Evolutionary conservation across 2,329 filamentous ascomycete genomes (phyloP).

Genomic region (Xylaria hypoxylon): DNA sequence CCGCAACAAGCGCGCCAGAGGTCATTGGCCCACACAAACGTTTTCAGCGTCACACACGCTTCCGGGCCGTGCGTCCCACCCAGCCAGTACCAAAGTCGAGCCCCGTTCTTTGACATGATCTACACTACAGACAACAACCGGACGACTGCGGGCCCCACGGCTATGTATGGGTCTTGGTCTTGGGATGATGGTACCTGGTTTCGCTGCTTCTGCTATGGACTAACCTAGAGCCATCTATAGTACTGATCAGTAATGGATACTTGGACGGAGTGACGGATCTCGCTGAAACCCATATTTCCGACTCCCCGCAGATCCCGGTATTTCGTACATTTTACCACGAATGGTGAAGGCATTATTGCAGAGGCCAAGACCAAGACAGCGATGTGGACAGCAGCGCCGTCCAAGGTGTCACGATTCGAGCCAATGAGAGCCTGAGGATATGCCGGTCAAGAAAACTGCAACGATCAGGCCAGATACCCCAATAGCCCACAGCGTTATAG

Average conservation of each 20-base stretch:
- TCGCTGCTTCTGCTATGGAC: conserved; percentile 3
- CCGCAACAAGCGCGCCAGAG: conserved; percentile 38
- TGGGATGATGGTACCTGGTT: conserved; percentile 33
- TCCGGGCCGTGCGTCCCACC: conserved; percentile 40
- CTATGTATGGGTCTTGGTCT: conserved; percentile 35
- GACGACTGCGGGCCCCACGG: conserved; percentile 29
- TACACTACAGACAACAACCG: conserved; percentile 32
- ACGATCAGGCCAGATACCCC: conserved; percentile 19
- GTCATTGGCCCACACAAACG: conserved; percentile 32
- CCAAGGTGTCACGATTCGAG: neutral
- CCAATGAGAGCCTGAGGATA: conserved; percentile 11
- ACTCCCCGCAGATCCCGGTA: conserved; percentile 1
- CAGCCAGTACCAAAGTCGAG: conserved; percentile 28
- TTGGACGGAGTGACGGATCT: conserved; percentile 18
- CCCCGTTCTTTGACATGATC: conserved; percentile 32
- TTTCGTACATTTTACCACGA: conserved; percentile 3
- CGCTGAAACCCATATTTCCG: conserved; percentile 8
- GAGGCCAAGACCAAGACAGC: conserved; percentile 10
- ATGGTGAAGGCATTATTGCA: neutral
- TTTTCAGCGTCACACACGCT: conserved; percentile 39
- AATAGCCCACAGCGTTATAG: conserved; percentile 10
- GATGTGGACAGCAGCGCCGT: neutral
- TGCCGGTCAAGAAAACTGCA: conserved; percentile 3
- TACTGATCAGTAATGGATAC: neutral
- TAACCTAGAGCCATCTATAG: too few species aligned